Base-by-base conservation (phyloP, 192 early-diverging fungal genomes). In the Entophlyctis helioformis region DNA sequence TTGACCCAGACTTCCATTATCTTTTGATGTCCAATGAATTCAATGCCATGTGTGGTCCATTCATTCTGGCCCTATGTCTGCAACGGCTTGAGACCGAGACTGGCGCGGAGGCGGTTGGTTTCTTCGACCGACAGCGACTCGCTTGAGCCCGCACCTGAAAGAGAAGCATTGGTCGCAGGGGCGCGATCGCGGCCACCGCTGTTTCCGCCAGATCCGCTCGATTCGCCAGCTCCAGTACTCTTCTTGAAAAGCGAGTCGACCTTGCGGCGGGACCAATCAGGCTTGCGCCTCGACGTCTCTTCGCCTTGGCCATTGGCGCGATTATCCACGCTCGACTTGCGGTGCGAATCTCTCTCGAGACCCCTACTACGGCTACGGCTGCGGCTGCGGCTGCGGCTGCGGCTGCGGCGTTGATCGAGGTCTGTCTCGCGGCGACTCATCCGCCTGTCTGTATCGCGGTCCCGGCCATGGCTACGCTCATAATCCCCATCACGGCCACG, bases 181-280 rank as follows among this genome's bases (percentile, higher is more conserved):
- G 21, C 50, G 13, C 43, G 50, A 27, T 40, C 59, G 9, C 44
- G 24, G 8, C 53, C 50, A 11, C 38, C 16, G 5, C 7, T 16
- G 15, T 15, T 39, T 44, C 24, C 32, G 3, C 43, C 25, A 5
- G 15, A 3, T n/a, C 43, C 5, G 5, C 32, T 44, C 32, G 10
- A 40, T 37, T 35, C 28, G 23, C 54, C 44, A 8, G 36, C 24
- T 32, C 25, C 36, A 9, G 40, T 39, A 23, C 48, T 42, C 56
- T 67, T 71, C 50, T 71, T 71, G 57, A 75, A 75, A 36, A 75
- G 43, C 11, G 42, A 37, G 29, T 65, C 55, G 39, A 75, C 64
- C 42, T 75, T 75, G 39, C 66, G 68, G 9, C 51, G 39, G 6
- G 72, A 75, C 22, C 46, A 58, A 12, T 64, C 57, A n/a, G n/a